Evolutionary conservation across 179 eudicot species (phyloP).

Genomic region (Beta macrorhiza): DNA sequence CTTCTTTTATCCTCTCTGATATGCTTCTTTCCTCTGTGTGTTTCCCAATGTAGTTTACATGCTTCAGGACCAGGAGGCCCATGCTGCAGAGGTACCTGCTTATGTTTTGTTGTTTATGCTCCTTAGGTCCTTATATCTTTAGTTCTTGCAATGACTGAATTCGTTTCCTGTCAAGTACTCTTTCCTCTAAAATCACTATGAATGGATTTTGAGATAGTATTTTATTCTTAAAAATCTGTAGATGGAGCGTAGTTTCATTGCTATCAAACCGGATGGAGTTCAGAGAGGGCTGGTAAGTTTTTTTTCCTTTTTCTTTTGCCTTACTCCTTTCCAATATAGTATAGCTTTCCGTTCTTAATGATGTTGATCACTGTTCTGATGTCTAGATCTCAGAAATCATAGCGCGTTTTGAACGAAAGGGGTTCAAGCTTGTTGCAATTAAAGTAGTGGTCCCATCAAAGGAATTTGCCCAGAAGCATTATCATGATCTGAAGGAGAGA

Average conservation of each 20-base stretch:
- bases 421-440: slow-evolving; percentile 90
- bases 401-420: slow-evolving; percentile 93
- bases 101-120: slow-evolving; percentile 11
- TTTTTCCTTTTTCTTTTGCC: not conserved
- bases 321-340: not conserved
- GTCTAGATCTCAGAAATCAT: slow-evolving; percentile 89
- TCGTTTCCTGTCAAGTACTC: not conserved
- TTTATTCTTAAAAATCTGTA: slow-evolving; percentile 23
- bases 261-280: slow-evolving; percentile 99
- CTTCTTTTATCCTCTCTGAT: slow-evolving; percentile 1
- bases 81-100: slow-evolving; percentile 78
- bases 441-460: slow-evolving; percentile 78
- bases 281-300: slow-evolving; percentile 80
- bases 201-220: slow-evolving; percentile 1
- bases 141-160: not conserved
- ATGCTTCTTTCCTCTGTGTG: slow-evolving; percentile 2
- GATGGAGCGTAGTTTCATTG: slow-evolving; percentile 97
- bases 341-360: not conserved
- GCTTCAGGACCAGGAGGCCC: slow-evolving; percentile 89
- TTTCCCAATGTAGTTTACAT: slow-evolving; percentile 54
- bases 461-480: slow-evolving; percentile 86
- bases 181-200: not conserved
- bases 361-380: not conserved
- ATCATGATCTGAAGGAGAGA: slow-evolving; percentile 90
- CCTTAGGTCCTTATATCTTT: not conserved